phyloP scores from a whole-genome alignment of 192 early-diverging fungal genomes.

The Phlyctochytrium arcticum region DNA sequence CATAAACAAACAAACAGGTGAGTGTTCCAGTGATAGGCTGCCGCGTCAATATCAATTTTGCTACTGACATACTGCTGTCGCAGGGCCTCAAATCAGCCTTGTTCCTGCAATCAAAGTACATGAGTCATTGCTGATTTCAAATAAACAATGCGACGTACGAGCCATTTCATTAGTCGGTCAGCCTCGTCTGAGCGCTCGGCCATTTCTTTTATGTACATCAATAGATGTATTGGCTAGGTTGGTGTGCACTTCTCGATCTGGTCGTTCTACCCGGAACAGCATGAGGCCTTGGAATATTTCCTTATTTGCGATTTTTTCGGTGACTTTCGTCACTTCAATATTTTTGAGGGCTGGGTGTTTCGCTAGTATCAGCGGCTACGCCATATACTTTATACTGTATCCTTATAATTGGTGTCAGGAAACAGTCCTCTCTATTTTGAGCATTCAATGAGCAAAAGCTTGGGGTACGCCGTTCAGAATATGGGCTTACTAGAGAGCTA shows the following conservation, averaged over 20 bases:
- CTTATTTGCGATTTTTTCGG: too few species aligned
- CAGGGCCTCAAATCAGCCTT: conserved; percentile 46
- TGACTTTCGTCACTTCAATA: too few species aligned
- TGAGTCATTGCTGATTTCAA: too few species aligned
- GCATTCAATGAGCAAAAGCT: neutral
- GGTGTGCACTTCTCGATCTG: too few species aligned
- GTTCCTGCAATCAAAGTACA: too few species aligned
- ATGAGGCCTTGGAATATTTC: too few species aligned
- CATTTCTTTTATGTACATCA: conserved; percentile 35
- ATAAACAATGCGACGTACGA: conserved; percentile 21
- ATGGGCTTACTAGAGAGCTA: conserved; percentile 30
- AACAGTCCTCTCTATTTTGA: conserved; percentile 31
- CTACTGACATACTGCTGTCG: conserved; percentile 35
- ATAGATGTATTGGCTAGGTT: too few species aligned
- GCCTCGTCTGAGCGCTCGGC: conserved; percentile 28
- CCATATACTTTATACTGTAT: conserved; percentile 18
- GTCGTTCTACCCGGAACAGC: too few species aligned
- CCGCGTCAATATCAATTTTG: neutral
- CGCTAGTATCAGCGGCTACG: too few species aligned
- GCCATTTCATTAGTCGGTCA: conserved; percentile 38
- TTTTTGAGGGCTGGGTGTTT: too few species aligned
- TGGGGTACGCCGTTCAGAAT: neutral
- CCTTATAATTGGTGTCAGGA: conserved; percentile 46
- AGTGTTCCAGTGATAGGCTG: neutral
- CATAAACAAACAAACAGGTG: neutral